A percentile compares a stretch with the other conserved stretches of the same genome.
phyloP scores from a whole-genome alignment of 345 rosid genomes.

The Combretum micranthum region DNA sequence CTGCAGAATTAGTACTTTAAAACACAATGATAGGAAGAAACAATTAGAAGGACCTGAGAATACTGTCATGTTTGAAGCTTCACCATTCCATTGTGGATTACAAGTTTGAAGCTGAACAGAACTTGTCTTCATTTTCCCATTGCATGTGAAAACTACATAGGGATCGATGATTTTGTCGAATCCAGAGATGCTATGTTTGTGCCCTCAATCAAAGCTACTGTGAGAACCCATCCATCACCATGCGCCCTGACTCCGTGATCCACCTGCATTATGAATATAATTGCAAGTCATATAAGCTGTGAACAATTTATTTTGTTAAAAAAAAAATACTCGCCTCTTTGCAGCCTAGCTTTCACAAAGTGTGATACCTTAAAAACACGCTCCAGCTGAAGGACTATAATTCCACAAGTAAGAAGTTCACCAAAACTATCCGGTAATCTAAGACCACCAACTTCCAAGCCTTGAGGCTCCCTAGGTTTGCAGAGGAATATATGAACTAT shows the following conservation, averaged over 20 bases:
- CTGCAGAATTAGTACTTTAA: slow-evolving; percentile 29
- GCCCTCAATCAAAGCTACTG: slow-evolving; percentile 77
- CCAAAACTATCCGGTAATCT: slow-evolving; percentile 90
- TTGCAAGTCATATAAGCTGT: neutral
- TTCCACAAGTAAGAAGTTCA: slow-evolving; percentile 53
- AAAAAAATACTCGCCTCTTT: slow-evolving; percentile 37
- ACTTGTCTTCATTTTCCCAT: slow-evolving; percentile 78
- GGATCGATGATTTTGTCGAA: slow-evolving; percentile 60
- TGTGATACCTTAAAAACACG: slow-evolving; percentile 50
- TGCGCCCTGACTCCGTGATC: slow-evolving; percentile 58
- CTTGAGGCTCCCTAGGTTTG: slow-evolving; percentile 46
- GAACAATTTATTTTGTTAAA: neutral
- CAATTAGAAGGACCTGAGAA: too few relatives aligned
- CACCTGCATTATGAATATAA: slow-evolving; percentile 29
- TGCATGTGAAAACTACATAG: slow-evolving; percentile 76
- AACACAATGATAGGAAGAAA: too few relatives aligned
- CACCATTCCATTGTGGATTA: slow-evolving; percentile 91
- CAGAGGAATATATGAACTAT: slow-evolving; percentile 50
- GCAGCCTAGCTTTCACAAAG: slow-evolving; percentile 67
- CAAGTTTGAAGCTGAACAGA: slow-evolving; percentile 71
- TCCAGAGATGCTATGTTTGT: slow-evolving; percentile 51
- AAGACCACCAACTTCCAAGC: slow-evolving; percentile 64
- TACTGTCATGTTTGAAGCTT: slow-evolving; percentile 6
- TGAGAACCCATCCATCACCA: slow-evolving; percentile 90
- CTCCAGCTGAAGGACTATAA: slow-evolving; percentile 54